Evolutionary conservation across 2,329 filamentous ascomycete species (phyloP), one percentile per base, ranked within the genome.

Genomic region (Penicillium sp.): DNA sequence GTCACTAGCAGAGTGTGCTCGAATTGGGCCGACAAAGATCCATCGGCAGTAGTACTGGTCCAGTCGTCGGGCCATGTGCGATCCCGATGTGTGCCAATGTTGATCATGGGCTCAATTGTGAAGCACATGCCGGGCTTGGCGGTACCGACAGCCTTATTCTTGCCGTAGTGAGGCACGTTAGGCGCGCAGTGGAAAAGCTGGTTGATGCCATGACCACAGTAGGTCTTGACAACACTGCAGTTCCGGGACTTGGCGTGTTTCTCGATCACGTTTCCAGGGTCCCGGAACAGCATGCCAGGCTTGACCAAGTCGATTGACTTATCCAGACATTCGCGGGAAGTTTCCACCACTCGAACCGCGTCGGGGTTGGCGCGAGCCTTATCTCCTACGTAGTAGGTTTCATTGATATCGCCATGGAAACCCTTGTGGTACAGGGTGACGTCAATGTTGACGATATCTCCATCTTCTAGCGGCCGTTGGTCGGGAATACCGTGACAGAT

Each of bases 401-500:
- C 95, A 79, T 99, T 99, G 54, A 99, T 81, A 74, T 99, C 95
- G 54, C 92, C 92, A 73, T 99, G 95, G 79, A 93, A 98, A 53
- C 95, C 95, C 60, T 88, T 90, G 73, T 98, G 92, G 77, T 96
- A 99, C 44, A 99, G 80, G 1, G 92, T 93, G 5, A 99, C 91
- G 68, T 99, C 95, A 64, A 99, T 92, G 79, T 99, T 99, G 70
- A 99, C 80, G 64, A 99, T 98, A 70, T 99, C 95, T 61, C 95
- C 95, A 66, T 99, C 93, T 62, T 92, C 78, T 1, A 99, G 83
- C 8, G 90, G 82, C 54, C 95, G 87, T 74, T 96, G 87, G 71
- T 99, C 95, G 16, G 95, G 95, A 62, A 99, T 99, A 53, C 95
- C 95, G 81, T 99, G 95, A 80, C 95, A 99, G 75, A 99, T 98